These are phyloP conservation scores for Kodamaea neixiangensis DNA, from an alignment of 805 yeast species.

Conservation along the genomic window DNA sequence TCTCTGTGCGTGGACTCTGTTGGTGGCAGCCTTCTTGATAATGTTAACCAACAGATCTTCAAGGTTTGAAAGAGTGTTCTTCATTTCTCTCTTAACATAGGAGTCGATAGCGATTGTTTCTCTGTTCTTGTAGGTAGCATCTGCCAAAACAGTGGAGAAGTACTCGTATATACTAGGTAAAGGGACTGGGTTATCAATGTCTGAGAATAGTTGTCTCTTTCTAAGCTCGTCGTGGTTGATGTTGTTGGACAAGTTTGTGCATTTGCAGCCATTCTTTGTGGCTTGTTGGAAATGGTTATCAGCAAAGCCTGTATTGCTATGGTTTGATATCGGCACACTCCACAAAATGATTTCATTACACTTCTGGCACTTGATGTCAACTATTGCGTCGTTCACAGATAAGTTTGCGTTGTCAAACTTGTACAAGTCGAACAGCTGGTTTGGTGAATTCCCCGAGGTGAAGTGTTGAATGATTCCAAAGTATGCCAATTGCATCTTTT, in stretches of 20 bases:
- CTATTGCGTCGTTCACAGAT: slow-evolving; percentile 8
- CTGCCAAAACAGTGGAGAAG: slow-evolving; percentile 14
- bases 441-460: slow-evolving; percentile 2
- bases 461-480: slow-evolving; percentile 10
- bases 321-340: slow-evolving; percentile 14
- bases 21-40: slow-evolving; percentile 1
- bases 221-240: slow-evolving; percentile 24
- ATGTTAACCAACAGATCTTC: not conserved
- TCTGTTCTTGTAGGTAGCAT: not conserved
- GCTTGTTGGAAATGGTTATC: slow-evolving; percentile 13
- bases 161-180: slow-evolving; percentile 12
- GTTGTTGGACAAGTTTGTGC: not conserved
- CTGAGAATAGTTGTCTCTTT: slow-evolving; percentile 20
- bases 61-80: not conserved
- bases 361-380: slow-evolving; percentile 16
- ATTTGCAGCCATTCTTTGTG: not conserved
- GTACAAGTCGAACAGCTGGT: slow-evolving; percentile 6
- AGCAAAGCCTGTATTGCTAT: slow-evolving; percentile 16
- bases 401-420: slow-evolving; percentile 5
- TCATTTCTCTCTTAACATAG: slow-evolving; percentile 5
- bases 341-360: slow-evolving; percentile 13
- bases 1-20: slow-evolving; percentile 3
- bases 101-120: slow-evolving; percentile 10
- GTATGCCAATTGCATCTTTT: slow-evolving; percentile 8
- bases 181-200: slow-evolving; percentile 5